These are phyloP conservation scores for Grosmannia clavigera DNA, from an alignment of 2,329 filamentous ascomycete genomes.

Conservation along the genomic window DNA sequence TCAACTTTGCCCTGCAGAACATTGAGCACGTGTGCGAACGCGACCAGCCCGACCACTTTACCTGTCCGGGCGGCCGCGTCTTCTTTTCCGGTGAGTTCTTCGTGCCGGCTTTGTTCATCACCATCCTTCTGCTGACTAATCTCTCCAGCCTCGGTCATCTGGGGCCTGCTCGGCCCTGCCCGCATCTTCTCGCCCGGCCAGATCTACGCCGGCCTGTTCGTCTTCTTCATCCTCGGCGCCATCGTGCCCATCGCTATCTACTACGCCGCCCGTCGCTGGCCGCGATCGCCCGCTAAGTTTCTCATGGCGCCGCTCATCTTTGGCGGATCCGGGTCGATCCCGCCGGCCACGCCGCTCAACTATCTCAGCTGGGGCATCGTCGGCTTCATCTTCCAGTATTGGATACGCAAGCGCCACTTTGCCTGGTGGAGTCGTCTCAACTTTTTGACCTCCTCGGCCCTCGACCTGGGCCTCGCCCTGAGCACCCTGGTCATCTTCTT, in stretches of 20 bases:
- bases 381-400: slow-evolving; percentile 58
- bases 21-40: slow-evolving; percentile 53
- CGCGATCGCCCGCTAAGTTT: slow-evolving; percentile 35
- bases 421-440: slow-evolving; percentile 66
- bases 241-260: slow-evolving; percentile 39
- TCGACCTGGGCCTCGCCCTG: slow-evolving; percentile 57
- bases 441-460: slow-evolving; percentile 56
- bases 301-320: slow-evolving; percentile 53
- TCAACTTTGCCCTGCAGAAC: slow-evolving; percentile 46
- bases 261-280: slow-evolving; percentile 34
- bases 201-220: slow-evolving; percentile 47
- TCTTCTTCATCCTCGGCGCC: slow-evolving; percentile 47
- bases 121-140: background rate
- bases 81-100: slow-evolving; percentile 44
- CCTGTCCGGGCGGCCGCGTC: slow-evolving; percentile 49
- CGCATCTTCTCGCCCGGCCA: slow-evolving; percentile 52
- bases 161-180: slow-evolving; percentile 52
- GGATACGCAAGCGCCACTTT: slow-evolving; percentile 49
- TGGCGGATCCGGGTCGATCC: slow-evolving; percentile 44
- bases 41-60: slow-evolving; percentile 45
- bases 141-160: slow-evolving; percentile 46
- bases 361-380: slow-evolving; percentile 64
- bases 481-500: slow-evolving; percentile 60
- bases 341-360: slow-evolving; percentile 59
- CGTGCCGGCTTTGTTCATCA: background rate